phyloP scores from a whole-genome alignment of 2,329 filamentous ascomycete species.

The Cladosporium velox region DNA sequence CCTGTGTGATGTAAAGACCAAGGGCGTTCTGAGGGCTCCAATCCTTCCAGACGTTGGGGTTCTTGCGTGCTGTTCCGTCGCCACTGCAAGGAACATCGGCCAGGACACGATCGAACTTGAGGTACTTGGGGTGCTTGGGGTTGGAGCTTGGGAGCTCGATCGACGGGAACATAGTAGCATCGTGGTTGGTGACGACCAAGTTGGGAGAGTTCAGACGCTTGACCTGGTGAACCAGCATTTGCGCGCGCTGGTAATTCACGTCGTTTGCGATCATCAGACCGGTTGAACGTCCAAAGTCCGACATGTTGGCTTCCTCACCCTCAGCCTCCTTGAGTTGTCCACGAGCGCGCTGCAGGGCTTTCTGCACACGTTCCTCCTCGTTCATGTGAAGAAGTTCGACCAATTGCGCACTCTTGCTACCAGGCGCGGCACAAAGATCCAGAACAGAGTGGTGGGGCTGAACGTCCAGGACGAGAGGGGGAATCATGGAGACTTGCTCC shows the following conservation, averaged over 20 bases:
- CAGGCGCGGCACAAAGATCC: conserved; percentile 94
- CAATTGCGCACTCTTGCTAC: conserved; percentile 94
- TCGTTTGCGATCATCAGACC: conserved; percentile 95
- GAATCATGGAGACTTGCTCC: conserved; percentile 98
- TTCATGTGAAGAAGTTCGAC: conserved; percentile 92
- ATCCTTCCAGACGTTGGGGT: conserved; percentile 89
- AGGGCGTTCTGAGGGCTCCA: conserved; percentile 88
- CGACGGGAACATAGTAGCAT: conserved; percentile 92
- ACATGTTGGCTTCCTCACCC: conserved; percentile 50
- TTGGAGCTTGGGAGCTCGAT: conserved; percentile 74
- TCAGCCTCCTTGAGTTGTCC: conserved; percentile 42
- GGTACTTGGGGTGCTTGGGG: conserved; percentile 62
- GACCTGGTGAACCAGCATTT: conserved; percentile 96
- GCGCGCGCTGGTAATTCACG: conserved; percentile 91
- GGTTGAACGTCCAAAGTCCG: conserved; percentile 82
- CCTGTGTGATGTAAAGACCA: conserved; percentile 83
- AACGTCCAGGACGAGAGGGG: conserved; percentile 88
- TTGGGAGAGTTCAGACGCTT: conserved; percentile 97
- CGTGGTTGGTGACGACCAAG: conserved; percentile 94
- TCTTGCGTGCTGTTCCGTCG: conserved; percentile 92
- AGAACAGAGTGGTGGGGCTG: conserved; percentile 88
- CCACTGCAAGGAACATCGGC: conserved; percentile 97
- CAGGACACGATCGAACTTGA: conserved; percentile 95
- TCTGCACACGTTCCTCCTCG: conserved; percentile 81
- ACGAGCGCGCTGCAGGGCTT: conserved; percentile 63